Base-by-base conservation (phyloP, 148 eudicot genomes). In the Heliosperma pusillum region DNA sequence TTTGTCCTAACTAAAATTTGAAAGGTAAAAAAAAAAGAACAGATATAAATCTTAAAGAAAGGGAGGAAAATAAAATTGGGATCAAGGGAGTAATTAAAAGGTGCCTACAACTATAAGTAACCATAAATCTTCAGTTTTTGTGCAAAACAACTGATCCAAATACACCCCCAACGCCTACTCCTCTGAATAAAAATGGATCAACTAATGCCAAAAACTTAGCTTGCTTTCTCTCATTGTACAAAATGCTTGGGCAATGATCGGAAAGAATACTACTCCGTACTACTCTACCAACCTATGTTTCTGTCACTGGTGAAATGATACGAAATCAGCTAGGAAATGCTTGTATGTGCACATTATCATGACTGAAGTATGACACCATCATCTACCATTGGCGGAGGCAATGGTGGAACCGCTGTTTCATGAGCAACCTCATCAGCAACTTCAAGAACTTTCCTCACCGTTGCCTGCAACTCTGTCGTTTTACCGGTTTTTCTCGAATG, bases 341-440 rank as follows among this genome's bases (percentile, higher is more conserved):
- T 74, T 24, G 33, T 58, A 61, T 66, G 19, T 29, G 10, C 10
- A 64, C 22, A 6, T 36, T 59, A 64, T 79, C 76, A 87, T 45
- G 84, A 83, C 66, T 86, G 84, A 47, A 74, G 52, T 60, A 76
- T n/a, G 44, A 74, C 62, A 56, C 52, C 80, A 22, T 70, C 82
- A 27, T 84, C 81, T 58, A 74, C 33, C 17, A 74, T 82, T 0
- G 98, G 96, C 47, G 98, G 91, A 68, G 96, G 81, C 82, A 85
- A 65, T 69, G 98, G 98, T 56, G 98, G 92, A 44, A 88, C 81
- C 16, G 98, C 98, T 40, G 75, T 75, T 81, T 88, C 90, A 29
- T 88, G 85, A 66, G 57, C 26, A 2, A 68, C 71, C 45, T 8
- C 60, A n/a, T 57, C 79, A 1, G 72, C 27, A 69, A 62, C 66